Base-by-base conservation (phyloP, 2,329 filamentous ascomycete species). In the Phaeomoniella chlamydospora region DNA sequence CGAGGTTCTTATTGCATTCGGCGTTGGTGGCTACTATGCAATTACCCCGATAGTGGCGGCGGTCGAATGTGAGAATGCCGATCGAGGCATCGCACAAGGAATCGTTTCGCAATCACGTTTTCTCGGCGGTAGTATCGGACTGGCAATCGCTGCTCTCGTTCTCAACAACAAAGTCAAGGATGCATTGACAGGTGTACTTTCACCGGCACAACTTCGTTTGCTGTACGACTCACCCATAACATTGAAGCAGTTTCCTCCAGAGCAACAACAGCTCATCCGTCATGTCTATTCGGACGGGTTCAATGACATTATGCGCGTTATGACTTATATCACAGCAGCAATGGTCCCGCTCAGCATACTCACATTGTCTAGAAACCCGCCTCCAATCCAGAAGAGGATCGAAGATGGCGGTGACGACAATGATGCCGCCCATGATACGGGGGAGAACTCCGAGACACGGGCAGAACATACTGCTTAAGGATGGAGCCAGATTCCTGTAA, bases 51-150 rank as follows among this genome's bases (percentile, higher is more conserved):
- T 53, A 18, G 46, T 54, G 18, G 51, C 49, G 26, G 49, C 45
- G 14, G 34, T 58, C 35, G 43, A 56, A n/a, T 48, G 54, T 11
- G 39, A 46, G 0, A 30, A 52, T 9, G 40, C 46, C 34, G 53
- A 58, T 36, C 47, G 54, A 37, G 45, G 48, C 5, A 53, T 59
- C 30, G 49, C 47, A 1, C 52, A 60, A 46, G 56, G 57, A 10
- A 49, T 53, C 4, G 44, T 54, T 4, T 57, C 58, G 3, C 58
- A 61, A 38, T 48, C 58, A 19, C 52, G 59, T 22, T 54, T 56
- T 15, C 49, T 61, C 2, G 56, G 58, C 1, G 58, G 54, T 2
- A 53, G 55, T 2, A 49, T 62, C 31, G 54, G 49, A 4, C 44
- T 61, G 4, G 56, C 59, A 1, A 50, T 58, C 4, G 49, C 52